A percentile compares a stretch with the other conserved stretches of the same genome.
phyloP scores from a whole-genome alignment of 495 filamentous ascomycete species.

The Aspergillus asperescens region DNA sequence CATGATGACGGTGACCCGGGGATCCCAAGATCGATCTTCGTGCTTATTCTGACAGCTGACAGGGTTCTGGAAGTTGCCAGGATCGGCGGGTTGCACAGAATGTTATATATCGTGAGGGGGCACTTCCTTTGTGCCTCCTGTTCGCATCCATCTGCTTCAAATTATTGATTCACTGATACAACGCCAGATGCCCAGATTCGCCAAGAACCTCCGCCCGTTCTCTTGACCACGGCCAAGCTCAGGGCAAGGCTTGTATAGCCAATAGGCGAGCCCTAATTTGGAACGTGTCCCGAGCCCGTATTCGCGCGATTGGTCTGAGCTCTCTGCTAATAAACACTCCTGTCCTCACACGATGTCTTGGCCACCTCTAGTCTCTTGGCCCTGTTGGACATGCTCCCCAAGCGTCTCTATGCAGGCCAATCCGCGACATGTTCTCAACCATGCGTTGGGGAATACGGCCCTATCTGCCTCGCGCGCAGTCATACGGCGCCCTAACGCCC shows the following conservation, averaged over 20 bases:
- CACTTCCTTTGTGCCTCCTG: no score
- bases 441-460: background rate
- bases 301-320: background rate
- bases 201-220: conserved; percentile 12
- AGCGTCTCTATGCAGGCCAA: background rate
- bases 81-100: background rate
- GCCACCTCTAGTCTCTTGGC: background rate
- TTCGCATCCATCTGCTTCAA: no score
- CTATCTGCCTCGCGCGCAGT: no score
- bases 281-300: conserved; percentile 10
- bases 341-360: no score
- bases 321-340: background rate
- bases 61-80: background rate
- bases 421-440: background rate
- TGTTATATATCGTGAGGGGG: background rate
- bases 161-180: background rate
- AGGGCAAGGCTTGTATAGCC: conserved; percentile 1
- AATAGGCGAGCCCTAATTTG: background rate
- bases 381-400: background rate
- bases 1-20: background rate
- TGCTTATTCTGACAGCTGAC: no score
- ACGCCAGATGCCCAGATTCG: background rate
- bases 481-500: background rate
- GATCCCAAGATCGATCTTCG: background rate
- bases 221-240: conserved; percentile 4